Evolutionary conservation across 2,329 filamentous ascomycete genomes (phyloP).

Genomic region (Boeremia lycopersici): DNA sequence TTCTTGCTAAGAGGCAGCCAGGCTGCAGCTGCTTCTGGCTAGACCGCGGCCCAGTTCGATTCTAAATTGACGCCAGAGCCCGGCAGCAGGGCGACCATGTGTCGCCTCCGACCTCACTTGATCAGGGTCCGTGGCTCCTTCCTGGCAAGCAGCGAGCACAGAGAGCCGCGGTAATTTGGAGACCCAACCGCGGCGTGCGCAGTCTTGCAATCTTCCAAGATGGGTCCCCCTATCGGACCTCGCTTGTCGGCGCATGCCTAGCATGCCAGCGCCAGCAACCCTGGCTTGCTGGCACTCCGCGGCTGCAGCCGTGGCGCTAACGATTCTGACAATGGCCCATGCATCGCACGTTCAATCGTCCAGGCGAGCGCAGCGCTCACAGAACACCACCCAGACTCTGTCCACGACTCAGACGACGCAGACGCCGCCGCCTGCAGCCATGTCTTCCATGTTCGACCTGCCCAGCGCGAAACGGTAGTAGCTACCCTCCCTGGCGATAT

Average conservation of each 20-base stretch:
- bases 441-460: constrained; percentile 33
- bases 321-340: constrained; percentile 10
- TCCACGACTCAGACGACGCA: constrained; percentile 5
- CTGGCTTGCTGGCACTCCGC: background rate
- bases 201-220: background rate
- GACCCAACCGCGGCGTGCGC: too few relatives aligned
- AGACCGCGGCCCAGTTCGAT: background rate
- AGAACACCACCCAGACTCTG: background rate
- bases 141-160: background rate
- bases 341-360: background rate
- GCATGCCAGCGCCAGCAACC: background rate
- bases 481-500: background rate
- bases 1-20: background rate
- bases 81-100: background rate
- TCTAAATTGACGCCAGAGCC: constrained; percentile 1
- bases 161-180: background rate
- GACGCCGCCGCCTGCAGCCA: constrained; percentile 12
- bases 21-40: background rate
- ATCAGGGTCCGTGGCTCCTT: background rate
- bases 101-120: background rate
- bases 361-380: constrained; percentile 2
- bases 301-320: constrained; percentile 5
- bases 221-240: background rate
- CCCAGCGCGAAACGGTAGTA: constrained; percentile 35
- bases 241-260: background rate